phyloP scores from a whole-genome alignment of 805 yeast species.

The Aciculoconidium aculeatum region DNA sequence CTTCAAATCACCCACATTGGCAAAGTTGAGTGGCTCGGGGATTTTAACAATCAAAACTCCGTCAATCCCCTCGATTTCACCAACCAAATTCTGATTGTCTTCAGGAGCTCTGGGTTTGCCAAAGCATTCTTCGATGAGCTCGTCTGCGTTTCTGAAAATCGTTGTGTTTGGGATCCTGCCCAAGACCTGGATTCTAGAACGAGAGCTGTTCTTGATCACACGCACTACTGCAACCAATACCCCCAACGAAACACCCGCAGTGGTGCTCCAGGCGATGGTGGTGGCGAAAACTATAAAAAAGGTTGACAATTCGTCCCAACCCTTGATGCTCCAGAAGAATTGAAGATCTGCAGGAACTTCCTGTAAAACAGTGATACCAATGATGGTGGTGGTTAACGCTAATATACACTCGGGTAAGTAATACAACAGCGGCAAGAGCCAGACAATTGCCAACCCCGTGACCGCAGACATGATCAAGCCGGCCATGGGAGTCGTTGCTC shows the following conservation, averaged over 20 bases:
- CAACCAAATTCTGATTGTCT: conserved; percentile 11
- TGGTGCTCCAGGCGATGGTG: conserved; percentile 32
- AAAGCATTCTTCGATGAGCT: conserved; percentile 38
- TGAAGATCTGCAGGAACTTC: conserved; percentile 19
- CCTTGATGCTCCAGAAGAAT: conserved; percentile 17
- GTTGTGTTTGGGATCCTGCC: conserved; percentile 42
- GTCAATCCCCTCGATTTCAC: conserved; percentile 44
- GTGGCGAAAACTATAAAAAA: conserved; percentile 18
- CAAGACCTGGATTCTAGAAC: conserved; percentile 39
- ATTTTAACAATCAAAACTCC: conserved; percentile 75
- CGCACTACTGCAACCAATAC: conserved; percentile 28
- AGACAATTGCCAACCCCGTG: conserved; percentile 19
- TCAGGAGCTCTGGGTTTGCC: conserved; percentile 3
- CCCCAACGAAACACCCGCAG: conserved; percentile 34
- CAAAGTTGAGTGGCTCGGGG: conserved; percentile 86
- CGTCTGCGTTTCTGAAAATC: conserved; percentile 69
- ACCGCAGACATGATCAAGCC: conserved; percentile 28
- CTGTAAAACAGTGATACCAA: conserved; percentile 47
- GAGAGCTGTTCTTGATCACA: conserved; percentile 34
- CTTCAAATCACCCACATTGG: conserved; percentile 74
- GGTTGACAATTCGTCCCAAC: conserved; percentile 18
- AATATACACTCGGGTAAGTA: conserved; percentile 29
- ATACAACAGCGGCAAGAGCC: conserved; percentile 19
- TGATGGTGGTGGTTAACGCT: conserved; percentile 29
- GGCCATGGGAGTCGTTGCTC: conserved; percentile 42